Evolutionary conservation across 1,284 basidiomycete genomes (phyloP).

Genomic region (Inonotus obliquus): DNA sequence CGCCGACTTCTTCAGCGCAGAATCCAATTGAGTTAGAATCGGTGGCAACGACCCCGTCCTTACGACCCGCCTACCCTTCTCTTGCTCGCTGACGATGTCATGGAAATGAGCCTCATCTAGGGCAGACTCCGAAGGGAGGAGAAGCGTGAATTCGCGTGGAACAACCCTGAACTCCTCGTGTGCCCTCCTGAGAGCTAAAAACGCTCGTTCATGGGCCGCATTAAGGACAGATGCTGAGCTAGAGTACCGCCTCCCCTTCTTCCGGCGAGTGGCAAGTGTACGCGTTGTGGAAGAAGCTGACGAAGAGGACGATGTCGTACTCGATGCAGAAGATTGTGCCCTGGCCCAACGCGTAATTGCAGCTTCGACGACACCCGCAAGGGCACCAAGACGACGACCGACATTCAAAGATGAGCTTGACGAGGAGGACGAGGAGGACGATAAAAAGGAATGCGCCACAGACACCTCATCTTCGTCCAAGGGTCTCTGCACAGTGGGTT

Average conservation of each 20-base stretch:
- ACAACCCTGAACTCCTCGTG: slow-evolving; percentile 53
- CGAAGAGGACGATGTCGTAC: slow-evolving; percentile 36
- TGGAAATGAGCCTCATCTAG: slow-evolving; percentile 9
- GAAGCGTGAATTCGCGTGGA: slow-evolving; percentile 63
- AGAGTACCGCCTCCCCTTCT: slow-evolving; percentile 34
- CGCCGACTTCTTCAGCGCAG: slow-evolving; percentile 41
- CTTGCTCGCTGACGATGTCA: slow-evolving; percentile 8
- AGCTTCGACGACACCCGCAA: slow-evolving; percentile 41
- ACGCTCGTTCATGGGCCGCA: slow-evolving; percentile 50
- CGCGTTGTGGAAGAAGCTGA: slow-evolving; percentile 34
- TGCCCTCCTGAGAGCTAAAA: slow-evolving; percentile 54
- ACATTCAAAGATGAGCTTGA: slow-evolving; percentile 28
- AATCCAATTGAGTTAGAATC: slow-evolving; percentile 53
- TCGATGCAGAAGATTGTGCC: slow-evolving; percentile 41
- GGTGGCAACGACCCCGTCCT: slow-evolving; percentile 55
- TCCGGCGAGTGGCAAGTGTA: slow-evolving; percentile 38
- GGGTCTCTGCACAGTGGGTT: slow-evolving; percentile 31
- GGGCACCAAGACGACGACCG: slow-evolving; percentile 35
- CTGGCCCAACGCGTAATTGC: slow-evolving; percentile 45
- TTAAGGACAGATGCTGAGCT: slow-evolving; percentile 46
- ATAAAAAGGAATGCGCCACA: slow-evolving; percentile 17
- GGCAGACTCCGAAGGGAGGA: slow-evolving; percentile 42
- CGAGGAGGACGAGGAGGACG: slow-evolving; percentile 38
- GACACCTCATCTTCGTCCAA: slow-evolving; percentile 23
- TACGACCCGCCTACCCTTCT: slow-evolving; percentile 34